Evolutionary conservation across 1,284 basidiomycete genomes (phyloP).

Genomic region (Cutaneotrichosporon curvatum): DNA sequence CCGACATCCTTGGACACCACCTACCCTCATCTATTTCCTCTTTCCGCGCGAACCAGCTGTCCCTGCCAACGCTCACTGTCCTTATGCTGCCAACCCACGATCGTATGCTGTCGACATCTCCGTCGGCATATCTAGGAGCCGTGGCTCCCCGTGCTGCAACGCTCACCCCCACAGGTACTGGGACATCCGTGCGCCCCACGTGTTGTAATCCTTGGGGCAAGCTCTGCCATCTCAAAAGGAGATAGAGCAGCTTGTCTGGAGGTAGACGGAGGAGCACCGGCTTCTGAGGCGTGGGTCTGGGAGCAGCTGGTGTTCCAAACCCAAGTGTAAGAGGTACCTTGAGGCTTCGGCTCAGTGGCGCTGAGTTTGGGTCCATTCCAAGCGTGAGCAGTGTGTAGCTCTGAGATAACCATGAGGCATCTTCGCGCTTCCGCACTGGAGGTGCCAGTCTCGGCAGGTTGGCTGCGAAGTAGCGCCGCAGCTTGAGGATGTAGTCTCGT

Average conservation of each 20-base stretch:
- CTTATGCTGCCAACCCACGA: slow-evolving; percentile 46
- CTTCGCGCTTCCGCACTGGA: slow-evolving; percentile 8
- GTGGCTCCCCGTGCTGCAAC: slow-evolving; percentile 29
- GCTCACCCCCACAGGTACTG: slow-evolving; percentile 33
- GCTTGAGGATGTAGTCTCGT: slow-evolving; percentile 33
- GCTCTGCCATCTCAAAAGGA: slow-evolving; percentile 42
- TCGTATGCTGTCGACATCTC: slow-evolving; percentile 41
- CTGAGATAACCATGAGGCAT: slow-evolving; percentile 32
- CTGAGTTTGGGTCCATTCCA: slow-evolving; percentile 40
- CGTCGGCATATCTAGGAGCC: slow-evolving; percentile 21
- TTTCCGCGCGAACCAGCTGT: slow-evolving; percentile 33
- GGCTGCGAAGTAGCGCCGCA: slow-evolving; percentile 40
- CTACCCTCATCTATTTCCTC: slow-evolving; percentile 41
- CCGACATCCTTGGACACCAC: neutral
- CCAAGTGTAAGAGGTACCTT: slow-evolving; percentile 42
- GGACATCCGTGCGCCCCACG: slow-evolving; percentile 41
- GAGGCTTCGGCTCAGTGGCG: slow-evolving; percentile 32
- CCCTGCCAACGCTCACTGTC: slow-evolving; percentile 26
- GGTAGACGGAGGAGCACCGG: slow-evolving; percentile 42
- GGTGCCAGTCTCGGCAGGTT: slow-evolving; percentile 39
- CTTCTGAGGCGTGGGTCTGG: slow-evolving; percentile 2
- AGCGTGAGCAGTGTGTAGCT: slow-evolving; percentile 44
- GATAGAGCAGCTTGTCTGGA: slow-evolving; percentile 43
- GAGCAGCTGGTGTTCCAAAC: slow-evolving; percentile 25
- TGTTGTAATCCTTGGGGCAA: slow-evolving; percentile 33